Base-by-base conservation (phyloP, 805 yeast species). In the Phaffomyces opuntiae region DNA sequence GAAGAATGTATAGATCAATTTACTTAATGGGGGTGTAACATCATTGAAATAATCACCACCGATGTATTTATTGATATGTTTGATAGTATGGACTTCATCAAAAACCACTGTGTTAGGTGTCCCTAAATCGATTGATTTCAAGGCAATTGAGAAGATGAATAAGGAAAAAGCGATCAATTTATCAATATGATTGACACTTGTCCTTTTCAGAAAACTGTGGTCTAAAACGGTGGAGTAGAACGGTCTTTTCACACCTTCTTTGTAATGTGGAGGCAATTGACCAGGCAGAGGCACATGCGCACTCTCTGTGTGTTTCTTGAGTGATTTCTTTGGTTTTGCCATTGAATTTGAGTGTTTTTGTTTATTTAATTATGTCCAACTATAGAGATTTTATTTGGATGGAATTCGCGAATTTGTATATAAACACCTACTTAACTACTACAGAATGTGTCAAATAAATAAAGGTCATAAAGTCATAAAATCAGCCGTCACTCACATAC, bases 11-110 rank as follows among this genome's bases (percentile, higher is more conserved):
- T 73, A 80, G 12, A 80, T 60, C 62, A 84, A 63, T 53, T 81
- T 80, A 35, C 75, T 81, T 43, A 84, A 65, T 5, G 91, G 90
- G 11, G 91, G 90, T 51, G 83, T 83, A 26, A 81, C 81, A 55
- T 82, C 89, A 54, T 83, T 68, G 62, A 81, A 83, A 60, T 78
- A 82, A 36, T 73, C 69, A 24, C 87, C 86, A 43, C 67, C 67
- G 51, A 71, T 70, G 61, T 80, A 79, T 34, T 70, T 65, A 38
- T 61, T 54, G 9, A 70, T 67, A 51, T 61, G 69, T 1, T 64
- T 63, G 7, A 72, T 70, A 36, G 69, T 61, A 49, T 72, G 74
- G 1, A 64, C 63, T 50, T 77, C 81, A 52, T 73, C 78, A 51
- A 72, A 72, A n/a, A 73, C 70, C 19, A 74, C 72, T n/a, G 60